phyloP scores from a whole-genome alignment of 495 filamentous ascomycete species.

The Lasiosphaeria miniovina region DNA sequence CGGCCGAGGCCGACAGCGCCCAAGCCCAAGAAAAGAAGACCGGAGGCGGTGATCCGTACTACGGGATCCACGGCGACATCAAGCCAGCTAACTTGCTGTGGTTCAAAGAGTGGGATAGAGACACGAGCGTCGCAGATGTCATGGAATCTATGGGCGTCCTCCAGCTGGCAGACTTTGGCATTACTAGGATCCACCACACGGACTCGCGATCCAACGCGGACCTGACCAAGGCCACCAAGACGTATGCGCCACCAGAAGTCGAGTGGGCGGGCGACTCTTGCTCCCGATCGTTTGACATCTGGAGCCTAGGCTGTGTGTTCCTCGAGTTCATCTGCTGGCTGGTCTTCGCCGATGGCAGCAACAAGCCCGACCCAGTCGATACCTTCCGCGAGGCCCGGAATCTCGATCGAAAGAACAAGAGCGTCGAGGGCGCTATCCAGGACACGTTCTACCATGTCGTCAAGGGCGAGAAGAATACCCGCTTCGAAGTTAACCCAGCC shows the following conservation, averaged over 20 bases:
- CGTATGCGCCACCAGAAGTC: conserved; percentile 9
- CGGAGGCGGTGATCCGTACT: conserved; percentile 1
- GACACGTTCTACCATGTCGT: conserved; percentile 12
- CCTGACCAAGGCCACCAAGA: not conserved
- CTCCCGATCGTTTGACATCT: conserved; percentile 14
- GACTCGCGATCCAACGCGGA: conserved; percentile 2
- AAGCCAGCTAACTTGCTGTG: conserved; percentile 15
- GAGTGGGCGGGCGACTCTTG: not conserved
- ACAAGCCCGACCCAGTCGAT: conserved; percentile 4
- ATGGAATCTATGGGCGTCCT: conserved; percentile 1
- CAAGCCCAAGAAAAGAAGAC: not conserved
- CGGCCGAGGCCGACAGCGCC: not conserved
- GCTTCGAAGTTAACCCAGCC: conserved; percentile 5
- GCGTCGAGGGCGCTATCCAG: conserved; percentile 7
- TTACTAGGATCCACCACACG: conserved; percentile 9
- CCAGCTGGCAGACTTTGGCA: conserved; percentile 16
- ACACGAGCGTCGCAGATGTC: not conserved
- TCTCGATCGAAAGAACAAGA: not conserved
- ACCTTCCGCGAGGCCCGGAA: conserved; percentile 2
- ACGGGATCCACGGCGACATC: conserved; percentile 15
- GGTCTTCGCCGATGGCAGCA: not conserved
- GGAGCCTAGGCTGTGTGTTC: conserved; percentile 14
- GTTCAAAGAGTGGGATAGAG: conserved; percentile 8
- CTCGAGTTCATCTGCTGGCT: conserved; percentile 16
- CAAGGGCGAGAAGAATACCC: not conserved